Percentiles rank a stretch among this genome's conserved stretches.
These are phyloP conservation scores for Puya raimondii DNA, from an alignment of 176 grass and related monocot genomes.

Conservation along the genomic window DNA sequence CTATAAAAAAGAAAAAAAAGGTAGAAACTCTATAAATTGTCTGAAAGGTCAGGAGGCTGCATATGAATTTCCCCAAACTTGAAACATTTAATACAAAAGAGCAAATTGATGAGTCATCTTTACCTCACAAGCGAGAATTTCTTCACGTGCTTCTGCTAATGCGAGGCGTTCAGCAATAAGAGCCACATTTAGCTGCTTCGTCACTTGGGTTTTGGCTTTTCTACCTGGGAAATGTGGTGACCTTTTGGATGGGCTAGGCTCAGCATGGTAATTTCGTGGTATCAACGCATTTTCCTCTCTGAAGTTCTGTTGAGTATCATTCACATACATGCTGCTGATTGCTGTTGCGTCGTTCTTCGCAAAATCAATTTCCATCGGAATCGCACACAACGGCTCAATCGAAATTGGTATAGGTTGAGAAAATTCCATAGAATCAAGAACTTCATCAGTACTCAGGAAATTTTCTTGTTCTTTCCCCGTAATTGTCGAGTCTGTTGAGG, in stretches of 20 bases:
- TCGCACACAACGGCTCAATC: slow-evolving; percentile 54
- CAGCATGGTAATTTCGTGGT: slow-evolving; percentile 25
- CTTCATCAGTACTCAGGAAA: slow-evolving; percentile 18
- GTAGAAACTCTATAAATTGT: too few relatives aligned
- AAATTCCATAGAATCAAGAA: slow-evolving; percentile 13
- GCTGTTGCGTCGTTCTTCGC: slow-evolving; percentile 35
- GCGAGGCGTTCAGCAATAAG: slow-evolving; percentile 56
- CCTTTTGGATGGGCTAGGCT: slow-evolving; percentile 29
- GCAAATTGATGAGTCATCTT: background rate
- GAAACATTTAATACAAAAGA: background rate
- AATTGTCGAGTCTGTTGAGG: slow-evolving; percentile 20
- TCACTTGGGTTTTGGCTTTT: slow-evolving; percentile 50
- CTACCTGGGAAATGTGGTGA: slow-evolving; percentile 36
- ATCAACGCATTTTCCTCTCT: slow-evolving; percentile 28
- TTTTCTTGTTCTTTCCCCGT: slow-evolving; percentile 14
- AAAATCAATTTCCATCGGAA: slow-evolving; percentile 55
- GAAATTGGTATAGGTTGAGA: slow-evolving; percentile 26
- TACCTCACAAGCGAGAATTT: slow-evolving; percentile 82
- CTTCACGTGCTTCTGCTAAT: slow-evolving; percentile 52
- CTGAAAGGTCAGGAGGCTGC: too few relatives aligned
- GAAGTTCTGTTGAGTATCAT: slow-evolving; percentile 30
- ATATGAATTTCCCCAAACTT: too few relatives aligned
- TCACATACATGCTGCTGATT: slow-evolving; percentile 21
- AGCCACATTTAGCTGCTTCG: slow-evolving; percentile 44
- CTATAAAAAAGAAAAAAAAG: too few relatives aligned